Base-by-base conservation (phyloP, 345 rosid genomes). In the Rhodomyrtus tomentosa region DNA sequence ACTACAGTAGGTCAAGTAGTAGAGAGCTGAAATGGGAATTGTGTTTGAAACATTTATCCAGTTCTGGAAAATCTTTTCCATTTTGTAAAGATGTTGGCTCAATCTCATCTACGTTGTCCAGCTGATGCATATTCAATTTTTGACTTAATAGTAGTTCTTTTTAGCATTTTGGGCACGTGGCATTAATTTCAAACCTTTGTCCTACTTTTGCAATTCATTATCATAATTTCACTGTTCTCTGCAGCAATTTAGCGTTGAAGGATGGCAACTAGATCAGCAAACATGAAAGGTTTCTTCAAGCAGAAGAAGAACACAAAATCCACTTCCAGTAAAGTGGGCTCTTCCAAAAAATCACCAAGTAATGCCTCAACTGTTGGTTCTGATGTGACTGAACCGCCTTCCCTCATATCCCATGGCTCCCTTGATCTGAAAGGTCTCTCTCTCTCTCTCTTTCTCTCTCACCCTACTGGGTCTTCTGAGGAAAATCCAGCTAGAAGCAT, bases 201-300 rank as follows among this genome's bases (percentile, higher is more conserved):
- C 79, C 25, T 1, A 1, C 0, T 9, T 18, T 68, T 18, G 25
- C 25, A 4, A 18, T 68, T 68, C 13, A 0, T 18, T 1, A 20
- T 32, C 11, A 2, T 32, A 12, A 0, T 68, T 27, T 53, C 7
- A 51, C 24, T 52, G 22, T n/a, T n/a, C n/a, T n/a, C 10, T 76
- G 85, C 82, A 80, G 83, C n/a, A 52, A 0, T 72, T 36, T 18
- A 62, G 53, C 82, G 21, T 53, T 76, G 55, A 84, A 53, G 40
- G 42, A 90, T 92, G 98, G 91, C 94, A 50, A 86, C 90, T 49
- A 89, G 85, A 55, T 89, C 93, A 25, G 90, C 89, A 58, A 91
- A 84, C 84, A 86, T 95, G 90, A 90, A 92, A 89, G 92, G 92
- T 81, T 92, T 90, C 89, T 95, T 90, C 92, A 87, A 88, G 91